Evolutionary conservation across 257 asterid species (phyloP).

Genomic region (Osmanthus fragrans): DNA sequence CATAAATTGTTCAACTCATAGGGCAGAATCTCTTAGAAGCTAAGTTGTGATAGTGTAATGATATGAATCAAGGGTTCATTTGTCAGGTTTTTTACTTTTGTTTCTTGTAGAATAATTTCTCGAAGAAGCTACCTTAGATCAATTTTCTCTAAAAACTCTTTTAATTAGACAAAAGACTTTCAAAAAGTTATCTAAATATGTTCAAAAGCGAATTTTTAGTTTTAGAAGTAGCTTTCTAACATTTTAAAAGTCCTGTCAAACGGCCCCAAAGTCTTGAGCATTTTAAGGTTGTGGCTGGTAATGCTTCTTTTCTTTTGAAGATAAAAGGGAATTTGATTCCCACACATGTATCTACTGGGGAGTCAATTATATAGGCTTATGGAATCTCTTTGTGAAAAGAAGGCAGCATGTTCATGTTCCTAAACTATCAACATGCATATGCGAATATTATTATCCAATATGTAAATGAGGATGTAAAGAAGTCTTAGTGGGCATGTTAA

Average conservation of each 20-base stretch:
- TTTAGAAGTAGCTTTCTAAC: too few relatives aligned
- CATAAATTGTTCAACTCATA: not conserved
- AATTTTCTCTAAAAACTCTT: too few relatives aligned
- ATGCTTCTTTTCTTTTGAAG: not conserved
- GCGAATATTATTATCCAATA: not conserved
- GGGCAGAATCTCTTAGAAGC: conserved; percentile 3
- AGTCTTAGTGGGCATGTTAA: not conserved
- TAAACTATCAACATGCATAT: not conserved
- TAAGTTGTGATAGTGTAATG: too few relatives aligned
- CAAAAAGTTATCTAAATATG: too few relatives aligned
- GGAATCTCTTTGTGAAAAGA: not conserved
- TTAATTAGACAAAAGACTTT: too few relatives aligned
- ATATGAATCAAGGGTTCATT: too few relatives aligned
- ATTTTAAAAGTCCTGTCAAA: too few relatives aligned
- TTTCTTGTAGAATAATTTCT: too few relatives aligned
- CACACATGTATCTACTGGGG: not conserved
- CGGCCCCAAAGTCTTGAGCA: not conserved
- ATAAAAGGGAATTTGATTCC: not conserved
- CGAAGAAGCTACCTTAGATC: too few relatives aligned
- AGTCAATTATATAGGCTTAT: not conserved
- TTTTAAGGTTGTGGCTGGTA: not conserved
- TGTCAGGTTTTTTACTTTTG: too few relatives aligned
- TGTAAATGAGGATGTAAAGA: not conserved
- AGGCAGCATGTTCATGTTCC: not conserved
- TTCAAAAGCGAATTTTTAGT: too few relatives aligned